Base-by-base conservation (phyloP, 2,329 filamentous ascomycete genomes). In the Diaporthe vaccinii region DNA sequence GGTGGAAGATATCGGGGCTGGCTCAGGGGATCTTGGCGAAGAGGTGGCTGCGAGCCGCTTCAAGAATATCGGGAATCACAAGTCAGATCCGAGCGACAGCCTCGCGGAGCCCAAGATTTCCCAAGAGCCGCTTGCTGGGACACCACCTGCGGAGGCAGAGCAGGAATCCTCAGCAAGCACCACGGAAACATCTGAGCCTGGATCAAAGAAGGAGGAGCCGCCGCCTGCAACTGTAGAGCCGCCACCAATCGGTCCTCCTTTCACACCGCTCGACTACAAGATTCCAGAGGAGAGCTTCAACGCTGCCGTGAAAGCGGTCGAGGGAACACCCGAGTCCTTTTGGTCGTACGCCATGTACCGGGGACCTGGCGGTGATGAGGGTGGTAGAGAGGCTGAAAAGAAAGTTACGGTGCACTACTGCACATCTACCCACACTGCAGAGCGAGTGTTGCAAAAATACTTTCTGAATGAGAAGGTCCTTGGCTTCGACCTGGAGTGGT, bases 401-500 rank as follows among this genome's bases (percentile, higher is more conserved):
- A 89, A 87, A 69, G 90, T 95, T 61, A 89, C 88, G 74, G 91
- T 97, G 0, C 91, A 96, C 81, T 98, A 98, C 83, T 98, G 95
- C 86, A 91, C 86, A 67, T 93, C 87, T 74, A 89, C 88, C 59
- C 86, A 91, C 49, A 90, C 90, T 3, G 93, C 93, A 25, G 95
- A 98, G 82, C 84, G 86, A 8, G 89, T 94, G 10, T 87, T 91
- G 75, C 86, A 90, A 74, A 85, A 90, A 74, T 88, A 93, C 74
- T 98, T 98, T 78, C 81, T 92, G 53, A 78, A 89, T 36, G 91
- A 97, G 80, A 87, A 90, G 53, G 84, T 97, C 2, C 82, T 98
- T n/a, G 96, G 96, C 0, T 95, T 98, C 76, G 96, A 98, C 80
- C 88, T 98, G 77, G 96, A 98, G 85, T 98, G 96, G 96, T 88